Conservation (phyloP, 352 stramenopile species). For the Phytophthora pini region DNA sequence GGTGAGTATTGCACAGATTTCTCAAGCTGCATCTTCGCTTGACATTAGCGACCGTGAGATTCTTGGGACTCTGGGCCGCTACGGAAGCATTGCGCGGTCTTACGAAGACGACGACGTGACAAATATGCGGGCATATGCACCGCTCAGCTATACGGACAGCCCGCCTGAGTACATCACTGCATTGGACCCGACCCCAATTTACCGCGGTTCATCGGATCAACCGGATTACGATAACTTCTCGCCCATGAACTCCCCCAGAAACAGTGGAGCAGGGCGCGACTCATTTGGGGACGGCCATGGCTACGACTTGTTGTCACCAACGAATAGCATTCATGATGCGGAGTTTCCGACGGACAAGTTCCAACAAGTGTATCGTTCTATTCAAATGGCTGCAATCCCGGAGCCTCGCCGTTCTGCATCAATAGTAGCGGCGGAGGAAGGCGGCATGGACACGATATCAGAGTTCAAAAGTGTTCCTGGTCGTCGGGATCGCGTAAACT, state of each 20-base stretch:
- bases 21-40: conserved; percentile 35
- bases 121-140: conserved; percentile 43
- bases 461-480: conserved; percentile 56
- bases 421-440: conserved; percentile 25
- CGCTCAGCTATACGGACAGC: conserved; percentile 35
- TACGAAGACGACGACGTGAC: conserved; percentile 46
- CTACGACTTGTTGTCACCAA: conserved; percentile 66
- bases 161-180: conserved; percentile 41
- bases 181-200: conserved; percentile 42
- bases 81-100: conserved; percentile 36
- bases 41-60: conserved; percentile 54
- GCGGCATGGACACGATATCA: conserved; percentile 25
- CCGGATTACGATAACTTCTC: conserved; percentile 59
- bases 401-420: conserved; percentile 20
- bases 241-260: conserved; percentile 42
- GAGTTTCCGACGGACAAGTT: conserved; percentile 79
- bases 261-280: conserved; percentile 23
- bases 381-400: conserved; percentile 40
- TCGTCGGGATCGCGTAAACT: conserved; percentile 75
- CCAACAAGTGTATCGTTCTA: conserved; percentile 78
- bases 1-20: conserved; percentile 28
- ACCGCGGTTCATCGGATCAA: conserved; percentile 41
- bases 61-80: conserved; percentile 41
- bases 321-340: conserved; percentile 58
- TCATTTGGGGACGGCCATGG: conserved; percentile 39